Evolutionary conservation across 1,284 basidiomycete genomes (phyloP), one percentile per base, ranked within the genome.

Genomic region (Irpex sp.): DNA sequence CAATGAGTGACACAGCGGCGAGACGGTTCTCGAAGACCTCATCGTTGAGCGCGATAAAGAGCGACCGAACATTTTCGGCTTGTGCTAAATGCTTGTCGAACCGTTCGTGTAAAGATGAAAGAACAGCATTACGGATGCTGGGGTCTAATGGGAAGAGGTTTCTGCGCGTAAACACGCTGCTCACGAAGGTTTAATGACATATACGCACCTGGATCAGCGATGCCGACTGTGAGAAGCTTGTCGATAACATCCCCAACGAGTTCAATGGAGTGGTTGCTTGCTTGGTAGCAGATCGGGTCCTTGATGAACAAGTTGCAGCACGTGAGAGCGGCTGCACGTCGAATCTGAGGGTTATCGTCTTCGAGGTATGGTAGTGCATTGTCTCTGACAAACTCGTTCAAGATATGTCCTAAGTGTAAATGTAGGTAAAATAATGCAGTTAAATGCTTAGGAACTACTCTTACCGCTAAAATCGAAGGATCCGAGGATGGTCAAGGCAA

Each of bases 31-130:
- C 90, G 76, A 97, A 98, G 7, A 93, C 91, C 72, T 99, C 97
- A 71, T 99, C 97, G 72, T 99, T 99, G 62, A 99, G 83, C 0
- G 97, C 98, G 67, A 99, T 95, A 77, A 99, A 99, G n/a, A 99
- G 81, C 11, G 94, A 97, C 8, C 96, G 89, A 9, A 99, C 95
- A 71, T 98, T 97, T 76, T 99, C 97, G 0, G 97, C 95, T 76
- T 99, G 97, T 0, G 97, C 94, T n/a, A 99, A 84, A 73, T 99
- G 97, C 66, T 95, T 93, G 73, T 99, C 97, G 69, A 99, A 99
- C 50, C 94, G 90, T 69, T 96, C 93, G 71, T 98, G 94, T 39
- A 99, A 81, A 8, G 89, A 90, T 9, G 89, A 87, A n/a, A 99
- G 82, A 0, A 99, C 97, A 0, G 91, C 90, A 67, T 90, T 86